These are phyloP conservation scores for Phragmites australis DNA, from an alignment of 176 grass and related monocot genomes.

Conservation along the genomic window DNA sequence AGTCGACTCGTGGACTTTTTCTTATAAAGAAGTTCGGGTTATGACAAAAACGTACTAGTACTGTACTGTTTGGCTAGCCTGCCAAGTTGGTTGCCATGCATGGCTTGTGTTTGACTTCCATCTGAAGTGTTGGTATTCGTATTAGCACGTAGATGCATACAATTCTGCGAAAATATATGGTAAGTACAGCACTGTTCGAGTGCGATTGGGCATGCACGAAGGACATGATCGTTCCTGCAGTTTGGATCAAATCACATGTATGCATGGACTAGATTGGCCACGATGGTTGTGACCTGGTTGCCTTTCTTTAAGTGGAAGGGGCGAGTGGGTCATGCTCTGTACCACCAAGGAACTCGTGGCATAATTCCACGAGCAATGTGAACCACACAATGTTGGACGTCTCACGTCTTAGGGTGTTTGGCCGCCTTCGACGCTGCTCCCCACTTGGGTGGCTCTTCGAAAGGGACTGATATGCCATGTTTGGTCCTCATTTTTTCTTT, in stretches of 20 bases:
- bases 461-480: not conserved
- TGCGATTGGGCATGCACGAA: not conserved
- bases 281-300: not conserved
- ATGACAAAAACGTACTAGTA: not conserved
- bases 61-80: not conserved
- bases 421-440: constrained; percentile 16
- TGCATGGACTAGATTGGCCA: not conserved
- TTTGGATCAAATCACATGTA: not conserved
- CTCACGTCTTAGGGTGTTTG: constrained; percentile 32
- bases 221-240: not conserved
- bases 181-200: not conserved
- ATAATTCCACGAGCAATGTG: constrained; percentile 26
- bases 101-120: constrained; percentile 12
- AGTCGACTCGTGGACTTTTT: constrained; percentile 15
- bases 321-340: not conserved
- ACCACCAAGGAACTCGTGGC: constrained; percentile 7
- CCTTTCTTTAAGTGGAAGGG: not conserved
- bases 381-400: constrained; percentile 30
- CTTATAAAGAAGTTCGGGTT: constrained; percentile 22
- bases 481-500: not conserved
- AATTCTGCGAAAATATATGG: not conserved
- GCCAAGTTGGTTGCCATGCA: not conserved
- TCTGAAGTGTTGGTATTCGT: not conserved
- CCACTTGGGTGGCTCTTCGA: constrained; percentile 39
- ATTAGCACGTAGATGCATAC: not conserved